A percentile compares a stretch with the other conserved stretches of the same genome.
These are phyloP conservation scores for Mycena olivaceomarginata DNA, from an alignment of 768 basidiomycete genomes.

Conservation along the genomic window DNA sequence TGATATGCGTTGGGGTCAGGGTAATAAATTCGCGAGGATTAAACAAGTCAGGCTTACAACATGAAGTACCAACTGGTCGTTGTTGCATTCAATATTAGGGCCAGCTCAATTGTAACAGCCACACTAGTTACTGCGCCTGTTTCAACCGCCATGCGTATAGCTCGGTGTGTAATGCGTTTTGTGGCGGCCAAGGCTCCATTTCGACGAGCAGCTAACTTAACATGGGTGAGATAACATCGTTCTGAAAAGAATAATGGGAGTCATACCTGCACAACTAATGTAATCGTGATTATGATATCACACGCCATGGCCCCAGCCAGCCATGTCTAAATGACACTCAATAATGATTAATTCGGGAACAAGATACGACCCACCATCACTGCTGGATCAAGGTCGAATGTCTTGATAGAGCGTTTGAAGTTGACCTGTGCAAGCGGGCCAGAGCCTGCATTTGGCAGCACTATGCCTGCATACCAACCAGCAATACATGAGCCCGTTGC, in stretches of 20 bases:
- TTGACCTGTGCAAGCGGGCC: slow-evolving; percentile 21
- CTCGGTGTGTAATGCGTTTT: slow-evolving; percentile 18
- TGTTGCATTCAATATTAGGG: slow-evolving; percentile 6
- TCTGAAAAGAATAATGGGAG: slow-evolving; percentile 13
- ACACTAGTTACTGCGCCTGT: slow-evolving; percentile 20
- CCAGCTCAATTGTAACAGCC: slow-evolving; percentile 15
- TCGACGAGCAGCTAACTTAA: slow-evolving; percentile 14
- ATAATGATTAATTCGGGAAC: neutral
- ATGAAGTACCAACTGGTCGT: slow-evolving; percentile 28
- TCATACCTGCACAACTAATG: slow-evolving; percentile 16
- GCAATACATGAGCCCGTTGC: slow-evolving; percentile 15
- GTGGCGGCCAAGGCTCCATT: slow-evolving; percentile 7
- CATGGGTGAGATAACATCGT: slow-evolving; percentile 11
- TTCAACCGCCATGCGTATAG: slow-evolving; percentile 21
- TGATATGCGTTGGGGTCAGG: slow-evolving; percentile 5
- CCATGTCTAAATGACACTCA: slow-evolving; percentile 14
- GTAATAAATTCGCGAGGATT: neutral
- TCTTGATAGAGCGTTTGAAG: slow-evolving; percentile 17
- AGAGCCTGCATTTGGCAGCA: slow-evolving; percentile 9
- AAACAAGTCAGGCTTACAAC: slow-evolving; percentile 4
- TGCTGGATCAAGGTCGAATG: slow-evolving; percentile 10
- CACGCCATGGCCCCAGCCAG: slow-evolving; percentile 15
- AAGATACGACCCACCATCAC: slow-evolving; percentile 15
- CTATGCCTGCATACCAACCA: slow-evolving; percentile 21
- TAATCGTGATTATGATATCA: slow-evolving; percentile 20